These are phyloP conservation scores for Kalmanozyma brasiliensis DNA, from an alignment of 1,284 basidiomycete species.

Conservation along the genomic window DNA sequence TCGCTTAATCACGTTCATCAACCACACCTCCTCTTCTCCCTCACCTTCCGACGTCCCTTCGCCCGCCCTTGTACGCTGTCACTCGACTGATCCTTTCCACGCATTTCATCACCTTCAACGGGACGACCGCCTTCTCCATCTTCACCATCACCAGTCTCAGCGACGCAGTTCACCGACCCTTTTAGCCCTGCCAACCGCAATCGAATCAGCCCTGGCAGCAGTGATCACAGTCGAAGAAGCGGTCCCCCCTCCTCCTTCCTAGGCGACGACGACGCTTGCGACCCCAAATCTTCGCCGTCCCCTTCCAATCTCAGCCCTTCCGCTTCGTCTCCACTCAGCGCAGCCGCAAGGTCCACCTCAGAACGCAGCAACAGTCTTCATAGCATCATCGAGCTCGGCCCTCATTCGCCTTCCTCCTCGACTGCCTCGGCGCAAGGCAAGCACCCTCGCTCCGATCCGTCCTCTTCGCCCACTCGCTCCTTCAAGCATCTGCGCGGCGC, in stretches of 20 bases:
- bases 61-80: constrained; percentile 1
- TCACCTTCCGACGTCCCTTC: not conserved
- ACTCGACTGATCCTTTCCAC: not conserved
- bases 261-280: constrained; percentile 39
- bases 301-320: constrained; percentile 26
- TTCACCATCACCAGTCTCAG: constrained; percentile 20
- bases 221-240: constrained; percentile 12
- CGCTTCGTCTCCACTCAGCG: constrained; percentile 31
- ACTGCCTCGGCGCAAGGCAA: constrained; percentile 23
- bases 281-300: constrained; percentile 45
- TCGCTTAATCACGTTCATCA: constrained; percentile 5
- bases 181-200: constrained; percentile 36
- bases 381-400: constrained; percentile 29
- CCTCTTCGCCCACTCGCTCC: constrained; percentile 33
- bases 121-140: not conserved
- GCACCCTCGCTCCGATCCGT: constrained; percentile 35
- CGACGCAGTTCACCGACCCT: constrained; percentile 46
- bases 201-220: constrained; percentile 20
- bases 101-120: not conserved
- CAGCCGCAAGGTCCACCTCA: constrained; percentile 19
- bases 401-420: constrained; percentile 15
- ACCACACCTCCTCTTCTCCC: constrained; percentile 4
- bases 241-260: constrained; percentile 14
- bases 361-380: constrained; percentile 29
- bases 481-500: constrained; percentile 33